These are phyloP conservation scores for Pseudogymnoascus sp. DNA, from an alignment of 2,329 filamentous ascomycete species.

Conservation along the genomic window DNA sequence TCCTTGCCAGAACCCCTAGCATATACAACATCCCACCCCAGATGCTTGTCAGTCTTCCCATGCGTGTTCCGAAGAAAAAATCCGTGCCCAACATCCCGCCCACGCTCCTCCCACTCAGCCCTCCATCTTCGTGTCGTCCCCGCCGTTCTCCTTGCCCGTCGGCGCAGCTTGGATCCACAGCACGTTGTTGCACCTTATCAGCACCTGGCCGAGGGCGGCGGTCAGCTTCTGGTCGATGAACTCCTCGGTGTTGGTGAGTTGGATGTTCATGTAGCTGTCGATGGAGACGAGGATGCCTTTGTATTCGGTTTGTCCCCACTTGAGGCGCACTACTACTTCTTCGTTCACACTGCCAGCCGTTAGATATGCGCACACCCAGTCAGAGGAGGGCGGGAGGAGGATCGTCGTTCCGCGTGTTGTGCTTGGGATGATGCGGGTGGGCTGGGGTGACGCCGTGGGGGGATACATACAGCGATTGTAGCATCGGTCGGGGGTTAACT, in stretches of 20 bases:
- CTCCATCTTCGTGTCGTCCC: conserved; percentile 53
- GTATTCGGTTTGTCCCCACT: conserved; percentile 98
- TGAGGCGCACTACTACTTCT: conserved; percentile 82
- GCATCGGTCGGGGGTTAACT: conserved; percentile 92
- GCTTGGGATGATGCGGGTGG: not conserved
- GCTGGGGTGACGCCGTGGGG: conserved; percentile 9
- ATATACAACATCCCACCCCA: not conserved
- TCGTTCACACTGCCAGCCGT: conserved; percentile 62
- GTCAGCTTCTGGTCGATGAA: conserved; percentile 82
- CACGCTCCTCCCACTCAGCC: conserved; percentile 24
- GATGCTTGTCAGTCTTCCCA: not conserved
- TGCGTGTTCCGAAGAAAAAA: not conserved
- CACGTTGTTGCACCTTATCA: conserved; percentile 98
- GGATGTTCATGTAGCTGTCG: conserved; percentile 98
- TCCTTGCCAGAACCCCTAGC: not conserved
- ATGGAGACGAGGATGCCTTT: conserved; percentile 86
- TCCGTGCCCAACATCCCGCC: not conserved
- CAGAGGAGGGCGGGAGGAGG: not conserved
- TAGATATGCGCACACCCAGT: not conserved
- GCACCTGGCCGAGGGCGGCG: conserved; percentile 76
- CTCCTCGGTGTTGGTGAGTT: conserved; percentile 84
- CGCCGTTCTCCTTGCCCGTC: conserved; percentile 35
- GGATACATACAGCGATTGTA: conserved; percentile 72
- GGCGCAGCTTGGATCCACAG: conserved; percentile 69
- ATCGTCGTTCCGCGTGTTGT: not conserved